phyloP scores from a whole-genome alignment of 2,329 filamentous ascomycete species.

The Fusarium tjaetaba region DNA sequence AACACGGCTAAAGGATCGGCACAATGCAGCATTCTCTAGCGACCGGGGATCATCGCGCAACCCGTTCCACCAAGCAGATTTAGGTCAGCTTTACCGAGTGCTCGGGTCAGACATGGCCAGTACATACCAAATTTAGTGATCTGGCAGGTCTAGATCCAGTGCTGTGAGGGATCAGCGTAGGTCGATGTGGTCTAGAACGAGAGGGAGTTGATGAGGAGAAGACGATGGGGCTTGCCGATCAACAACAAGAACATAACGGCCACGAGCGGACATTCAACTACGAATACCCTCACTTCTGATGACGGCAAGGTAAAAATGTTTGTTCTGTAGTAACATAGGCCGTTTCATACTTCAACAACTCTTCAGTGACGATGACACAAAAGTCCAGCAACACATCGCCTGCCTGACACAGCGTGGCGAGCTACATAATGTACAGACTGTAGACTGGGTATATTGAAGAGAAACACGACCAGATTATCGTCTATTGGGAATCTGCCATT shows the following conservation, averaged over 20 bases:
- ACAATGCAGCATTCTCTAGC: neutral
- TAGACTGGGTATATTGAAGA: no score
- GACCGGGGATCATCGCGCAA: neutral
- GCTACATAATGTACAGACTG: no score
- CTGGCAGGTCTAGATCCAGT: neutral
- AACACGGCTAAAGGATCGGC: neutral
- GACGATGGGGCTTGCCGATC: neutral
- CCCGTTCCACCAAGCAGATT: neutral
- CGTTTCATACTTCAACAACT: neutral
- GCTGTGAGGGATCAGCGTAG: neutral
- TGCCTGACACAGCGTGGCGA: no score
- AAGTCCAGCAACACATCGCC: neutral
- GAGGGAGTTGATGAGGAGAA: neutral
- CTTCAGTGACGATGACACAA: neutral
- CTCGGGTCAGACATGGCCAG: neutral
- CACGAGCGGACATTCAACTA: accelerated
- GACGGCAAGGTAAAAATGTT: neutral
- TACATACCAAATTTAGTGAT: neutral
- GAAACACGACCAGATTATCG: no score
- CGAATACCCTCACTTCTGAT: neutral
- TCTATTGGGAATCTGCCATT: no score
- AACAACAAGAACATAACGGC: neutral
- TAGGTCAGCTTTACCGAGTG: neutral
- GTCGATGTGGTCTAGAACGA: neutral
- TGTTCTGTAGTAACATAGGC: no score